Percentiles rank a stretch among this genome's conserved stretches.
Evolutionary conservation across 1,284 basidiomycete species (phyloP).

Genomic region (Rugosomyces carneus): DNA sequence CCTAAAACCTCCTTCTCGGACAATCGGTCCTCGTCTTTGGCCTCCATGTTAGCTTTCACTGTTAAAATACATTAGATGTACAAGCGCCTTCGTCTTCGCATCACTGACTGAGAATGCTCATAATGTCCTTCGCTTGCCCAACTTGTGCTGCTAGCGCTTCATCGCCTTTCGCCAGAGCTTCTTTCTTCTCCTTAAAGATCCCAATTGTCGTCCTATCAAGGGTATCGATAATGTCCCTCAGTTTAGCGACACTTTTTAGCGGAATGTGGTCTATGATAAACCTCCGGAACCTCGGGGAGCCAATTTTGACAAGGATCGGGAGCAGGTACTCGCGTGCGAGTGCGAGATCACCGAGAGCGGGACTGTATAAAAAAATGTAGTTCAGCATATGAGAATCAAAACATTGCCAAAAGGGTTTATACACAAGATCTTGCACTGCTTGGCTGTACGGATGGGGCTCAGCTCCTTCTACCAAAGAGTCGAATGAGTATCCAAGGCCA

Average conservation of each 20-base stretch:
- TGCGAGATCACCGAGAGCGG: not conserved
- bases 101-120: conserved; percentile 37
- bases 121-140: conserved; percentile 36
- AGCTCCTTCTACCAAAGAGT: conserved; percentile 9
- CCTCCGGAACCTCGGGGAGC: conserved; percentile 27
- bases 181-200: conserved; percentile 33
- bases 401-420: not conserved
- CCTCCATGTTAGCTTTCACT: conserved; percentile 6
- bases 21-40: conserved; percentile 1
- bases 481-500: conserved; percentile 32
- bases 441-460: conserved; percentile 1
- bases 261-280: conserved; percentile 29
- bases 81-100: not conserved
- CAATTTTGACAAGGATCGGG: conserved; percentile 20
- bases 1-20: conserved; percentile 5
- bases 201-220: conserved; percentile 29
- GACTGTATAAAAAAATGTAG: not conserved
- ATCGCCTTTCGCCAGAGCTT: conserved; percentile 28
- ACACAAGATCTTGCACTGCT: conserved; percentile 2
- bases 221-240: conserved; percentile 30
- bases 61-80: not conserved
- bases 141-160: conserved; percentile 27
- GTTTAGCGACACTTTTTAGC: conserved; percentile 24
- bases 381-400: not conserved
- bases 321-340: not conserved